A percentile compares a stretch with the other conserved stretches of the same genome.
Evolutionary conservation across 129 eudicot genomes (phyloP).

Genomic region (Helichrysum umbraculigerum): DNA sequence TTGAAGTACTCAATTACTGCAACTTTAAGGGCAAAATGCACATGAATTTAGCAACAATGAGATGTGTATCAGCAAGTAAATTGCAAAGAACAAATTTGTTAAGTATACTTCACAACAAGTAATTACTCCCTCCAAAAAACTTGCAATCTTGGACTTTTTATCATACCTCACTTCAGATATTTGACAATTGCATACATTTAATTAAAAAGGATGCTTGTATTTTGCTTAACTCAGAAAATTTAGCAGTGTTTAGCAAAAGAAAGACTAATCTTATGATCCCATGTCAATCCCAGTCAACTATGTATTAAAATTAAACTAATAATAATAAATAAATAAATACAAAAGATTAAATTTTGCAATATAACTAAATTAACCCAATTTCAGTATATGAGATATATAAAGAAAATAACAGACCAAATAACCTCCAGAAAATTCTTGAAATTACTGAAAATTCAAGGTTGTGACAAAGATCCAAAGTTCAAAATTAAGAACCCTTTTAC

Average conservation of each 20-base stretch:
- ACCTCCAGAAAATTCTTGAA: not conserved
- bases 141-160: not conserved
- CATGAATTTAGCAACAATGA: constrained; percentile 5
- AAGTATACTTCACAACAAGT: not conserved
- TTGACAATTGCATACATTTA: not conserved
- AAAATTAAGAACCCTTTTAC: constrained; percentile 8
- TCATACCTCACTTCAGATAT: not conserved
- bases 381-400: too few species aligned
- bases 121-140: not conserved
- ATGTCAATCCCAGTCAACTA: not conserved
- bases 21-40: constrained; percentile 8
- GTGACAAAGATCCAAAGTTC: constrained; percentile 8
- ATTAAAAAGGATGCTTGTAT: not conserved
- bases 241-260: not conserved
- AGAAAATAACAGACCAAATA: not conserved
- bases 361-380: not conserved
- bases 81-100: not conserved
- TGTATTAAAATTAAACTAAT: too few species aligned
- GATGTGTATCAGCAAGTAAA: constrained; percentile 3
- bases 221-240: not conserved
- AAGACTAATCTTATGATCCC: not conserved
- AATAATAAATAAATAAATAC: not conserved
- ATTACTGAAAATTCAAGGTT: not conserved
- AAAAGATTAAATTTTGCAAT: not conserved
- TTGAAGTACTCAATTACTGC: constrained; percentile 23